phyloP scores from a whole-genome alignment of 257 asterid genomes.

The Nicotiana obtusifolia region DNA sequence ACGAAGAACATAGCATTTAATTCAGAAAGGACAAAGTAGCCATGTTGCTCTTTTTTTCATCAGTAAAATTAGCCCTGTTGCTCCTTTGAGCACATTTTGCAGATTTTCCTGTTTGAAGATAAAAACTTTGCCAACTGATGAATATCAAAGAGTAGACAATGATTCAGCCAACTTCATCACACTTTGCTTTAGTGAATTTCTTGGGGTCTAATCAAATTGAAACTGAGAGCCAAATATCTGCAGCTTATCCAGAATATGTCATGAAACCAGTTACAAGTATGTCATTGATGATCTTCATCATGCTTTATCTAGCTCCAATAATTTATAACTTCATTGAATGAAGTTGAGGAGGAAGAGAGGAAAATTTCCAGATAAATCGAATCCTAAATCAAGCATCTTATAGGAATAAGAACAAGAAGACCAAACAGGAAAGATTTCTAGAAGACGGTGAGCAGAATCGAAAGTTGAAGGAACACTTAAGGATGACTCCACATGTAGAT shows the following conservation, averaged over 20 bases:
- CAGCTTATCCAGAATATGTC: background rate
- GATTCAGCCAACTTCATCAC: background rate
- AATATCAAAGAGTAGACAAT: background rate
- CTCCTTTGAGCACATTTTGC: constrained; percentile 2
- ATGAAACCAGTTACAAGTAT: background rate
- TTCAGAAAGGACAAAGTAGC: background rate
- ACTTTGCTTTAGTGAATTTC: background rate
- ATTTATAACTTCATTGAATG: background rate
- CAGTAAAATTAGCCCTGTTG: background rate
- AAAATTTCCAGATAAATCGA: background rate
- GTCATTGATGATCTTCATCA: background rate
- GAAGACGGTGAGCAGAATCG: background rate
- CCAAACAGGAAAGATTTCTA: background rate
- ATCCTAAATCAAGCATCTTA: background rate
- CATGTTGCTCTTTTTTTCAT: background rate
- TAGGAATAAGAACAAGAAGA: background rate
- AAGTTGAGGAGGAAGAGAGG: background rate
- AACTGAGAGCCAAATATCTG: background rate
- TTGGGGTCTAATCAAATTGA: background rate
- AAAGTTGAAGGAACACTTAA: background rate
- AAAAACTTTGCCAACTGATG: background rate
- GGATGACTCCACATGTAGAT: background rate
- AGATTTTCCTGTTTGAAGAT: background rate
- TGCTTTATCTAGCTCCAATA: background rate
- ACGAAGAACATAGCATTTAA: background rate